Evolutionary conservation across 331 rosid genomes (phyloP).

Genomic region (Pyrus hybrid): DNA sequence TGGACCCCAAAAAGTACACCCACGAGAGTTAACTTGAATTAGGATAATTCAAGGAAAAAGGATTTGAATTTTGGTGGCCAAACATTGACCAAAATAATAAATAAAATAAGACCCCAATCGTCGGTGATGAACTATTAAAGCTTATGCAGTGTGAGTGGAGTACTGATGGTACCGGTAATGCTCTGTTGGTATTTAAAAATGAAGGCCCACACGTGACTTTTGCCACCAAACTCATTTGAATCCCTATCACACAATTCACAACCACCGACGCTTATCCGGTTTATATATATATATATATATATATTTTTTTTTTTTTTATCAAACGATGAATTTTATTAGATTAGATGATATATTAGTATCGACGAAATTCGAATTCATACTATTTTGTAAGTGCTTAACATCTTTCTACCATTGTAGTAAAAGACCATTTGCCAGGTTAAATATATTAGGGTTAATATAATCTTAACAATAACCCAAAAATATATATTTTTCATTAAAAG

Average conservation of each 20-base stretch:
- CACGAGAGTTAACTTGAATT: too few relatives aligned
- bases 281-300: background rate
- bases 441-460: too few relatives aligned
- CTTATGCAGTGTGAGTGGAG: background rate
- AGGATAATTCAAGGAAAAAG: too few relatives aligned
- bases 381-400: fast-evolving
- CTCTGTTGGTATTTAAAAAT: background rate
- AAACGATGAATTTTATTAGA: too few relatives aligned
- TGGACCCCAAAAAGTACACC: too few relatives aligned
- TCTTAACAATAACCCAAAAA: too few relatives aligned
- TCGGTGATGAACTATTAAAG: background rate
- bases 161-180: background rate
- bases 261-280: constrained; percentile 4
- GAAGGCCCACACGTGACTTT: constrained; percentile 3
- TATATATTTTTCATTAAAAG: too few relatives aligned
- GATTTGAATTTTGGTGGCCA: background rate
- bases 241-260: background rate
- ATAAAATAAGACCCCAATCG: background rate
- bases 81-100: background rate
- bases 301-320: too few relatives aligned
- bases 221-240: background rate
- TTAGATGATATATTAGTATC: too few relatives aligned
- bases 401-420: too few relatives aligned
- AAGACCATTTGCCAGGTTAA: too few relatives aligned
- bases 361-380: fast-evolving